Base-by-base conservation (phyloP, 176 grass and related monocot species). In the Oryza coarctata region DNA sequence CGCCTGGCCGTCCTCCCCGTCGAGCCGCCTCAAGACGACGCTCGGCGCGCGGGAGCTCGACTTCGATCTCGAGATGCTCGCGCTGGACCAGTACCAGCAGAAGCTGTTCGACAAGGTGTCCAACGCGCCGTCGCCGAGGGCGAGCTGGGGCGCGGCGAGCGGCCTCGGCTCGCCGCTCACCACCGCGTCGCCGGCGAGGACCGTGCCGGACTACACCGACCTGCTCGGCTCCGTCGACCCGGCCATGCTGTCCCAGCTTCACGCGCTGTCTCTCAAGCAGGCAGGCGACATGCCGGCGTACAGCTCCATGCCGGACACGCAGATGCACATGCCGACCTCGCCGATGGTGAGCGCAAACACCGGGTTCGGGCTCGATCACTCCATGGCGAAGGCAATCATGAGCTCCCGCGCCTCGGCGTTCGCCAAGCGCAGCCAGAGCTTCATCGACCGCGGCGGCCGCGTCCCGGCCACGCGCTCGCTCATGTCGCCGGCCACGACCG, bases 401-500 rank as follows among this genome's bases (percentile, higher is more conserved):
- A 94, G 85, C 89, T 91, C 92, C 20, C 92, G 92, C 74, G 92
- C 92, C 45, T 89, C 86, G 9, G 92, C 89, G 28, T 93, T 94
- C 63, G 84, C 83, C n/a, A 94, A 94, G 86, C 91, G 97, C 43
- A 99, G 97, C 80, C 93, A 99, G 87, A 99, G 97, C 89, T 99
- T 99, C 82, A 83, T 86, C 55, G 97, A 99, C 77, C 97, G 93
- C 62, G 84, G 76, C 13, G 91, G 84, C 12, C 75, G 79, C 61
- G 68, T 82, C 7, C 80, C 69, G 74, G 71, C 63, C 22, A 12
- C 65, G 32, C 86, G 75, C 65, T 89, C 90, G 8, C 82, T 87
- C 47, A 94, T 94, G 92, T 91, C 90, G 10, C 87, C 74, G 58
- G 33, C 92, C 1, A 63, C 88, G 22, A 38, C 80, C 5, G 73